Percentiles rank a stretch among this genome's conserved stretches.
phyloP scores from a whole-genome alignment of 1,284 basidiomycete species.

The Sporisorium sorghi region DNA sequence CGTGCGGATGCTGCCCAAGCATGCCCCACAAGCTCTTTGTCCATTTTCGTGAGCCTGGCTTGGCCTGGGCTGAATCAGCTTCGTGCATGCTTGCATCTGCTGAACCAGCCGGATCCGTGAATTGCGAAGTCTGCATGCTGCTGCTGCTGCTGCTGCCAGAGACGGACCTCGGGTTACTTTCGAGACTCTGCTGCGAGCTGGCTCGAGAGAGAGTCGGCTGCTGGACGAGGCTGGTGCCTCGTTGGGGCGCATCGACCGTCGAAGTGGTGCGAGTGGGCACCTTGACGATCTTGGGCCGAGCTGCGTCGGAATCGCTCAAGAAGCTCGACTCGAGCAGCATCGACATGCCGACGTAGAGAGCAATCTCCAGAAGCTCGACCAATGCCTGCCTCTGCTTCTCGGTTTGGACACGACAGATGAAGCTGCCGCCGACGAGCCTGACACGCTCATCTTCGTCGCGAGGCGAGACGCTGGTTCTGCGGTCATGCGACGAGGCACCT shows the following conservation, averaged over 20 bases:
- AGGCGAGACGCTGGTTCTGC: slow-evolving; percentile 25
- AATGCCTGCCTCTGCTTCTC: slow-evolving; percentile 35
- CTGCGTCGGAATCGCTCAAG: slow-evolving; percentile 52
- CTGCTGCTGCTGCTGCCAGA: slow-evolving; percentile 20
- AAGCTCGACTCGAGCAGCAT: slow-evolving; percentile 63
- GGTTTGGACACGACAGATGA: slow-evolving; percentile 38
- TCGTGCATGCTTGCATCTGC: slow-evolving; percentile 9
- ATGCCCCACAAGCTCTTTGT: slow-evolving; percentile 53
- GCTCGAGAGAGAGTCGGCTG: slow-evolving; percentile 20
- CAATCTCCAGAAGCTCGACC: slow-evolving; percentile 38
- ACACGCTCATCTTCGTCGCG: slow-evolving; percentile 38
- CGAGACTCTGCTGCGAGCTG: slow-evolving; percentile 27
- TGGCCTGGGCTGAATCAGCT: slow-evolving; percentile 6
- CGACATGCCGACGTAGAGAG: slow-evolving; percentile 54
- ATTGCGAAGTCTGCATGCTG: slow-evolving; percentile 2
- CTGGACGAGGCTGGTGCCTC: slow-evolving; percentile 31
- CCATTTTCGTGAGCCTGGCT: slow-evolving; percentile 34
- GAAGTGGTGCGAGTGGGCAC: slow-evolving; percentile 41
- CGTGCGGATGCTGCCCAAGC: slow-evolving; percentile 26
- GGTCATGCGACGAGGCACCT: slow-evolving; percentile 21
- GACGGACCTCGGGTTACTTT: slow-evolving; percentile 14
- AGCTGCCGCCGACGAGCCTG: slow-evolving; percentile 55
- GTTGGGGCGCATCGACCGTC: slow-evolving; percentile 27
- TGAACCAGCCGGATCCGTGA: background rate
- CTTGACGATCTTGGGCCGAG: slow-evolving; percentile 39